These are phyloP conservation scores for Hemisphaericaspora nanyangensis DNA, from an alignment of 805 yeast genomes.

Conservation along the genomic window DNA sequence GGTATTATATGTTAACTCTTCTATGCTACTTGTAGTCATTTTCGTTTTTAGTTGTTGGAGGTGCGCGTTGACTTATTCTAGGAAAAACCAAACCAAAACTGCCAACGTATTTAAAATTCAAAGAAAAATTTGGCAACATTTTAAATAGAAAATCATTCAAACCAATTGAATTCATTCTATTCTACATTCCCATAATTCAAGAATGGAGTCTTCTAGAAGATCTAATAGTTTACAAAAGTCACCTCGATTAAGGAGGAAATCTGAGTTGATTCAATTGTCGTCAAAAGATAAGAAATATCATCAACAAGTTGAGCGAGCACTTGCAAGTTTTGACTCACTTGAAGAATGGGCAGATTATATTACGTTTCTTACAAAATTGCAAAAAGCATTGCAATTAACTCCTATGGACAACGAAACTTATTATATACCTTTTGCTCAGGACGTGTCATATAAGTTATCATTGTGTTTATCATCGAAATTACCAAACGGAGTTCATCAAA, in stretches of 20 bases:
- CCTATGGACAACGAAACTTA: conserved; percentile 31
- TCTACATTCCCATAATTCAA: no score
- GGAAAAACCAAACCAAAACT: no score
- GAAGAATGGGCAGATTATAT: conserved; percentile 99
- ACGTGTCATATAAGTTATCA: conserved; percentile 68
- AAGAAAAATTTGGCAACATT: no score
- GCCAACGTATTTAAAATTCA: no score
- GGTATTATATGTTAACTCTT: no score
- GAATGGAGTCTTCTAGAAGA: background rate
- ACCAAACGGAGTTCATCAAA: conserved; percentile 96
- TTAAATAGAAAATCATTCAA: no score
- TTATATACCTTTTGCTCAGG: conserved; percentile 60
- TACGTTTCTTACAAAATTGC: conserved; percentile 75
- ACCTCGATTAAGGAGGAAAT: background rate
- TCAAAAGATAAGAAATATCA: conserved; percentile 57
- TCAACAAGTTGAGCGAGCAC: conserved; percentile 66
- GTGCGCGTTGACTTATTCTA: no score
- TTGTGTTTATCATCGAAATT: conserved; percentile 75
- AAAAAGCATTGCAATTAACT: conserved; percentile 54
- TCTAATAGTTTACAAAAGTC: background rate
- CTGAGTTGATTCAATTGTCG: conserved; percentile 4
- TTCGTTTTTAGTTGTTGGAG: no score
- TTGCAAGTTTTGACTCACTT: conserved; percentile 72
- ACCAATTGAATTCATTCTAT: no score
- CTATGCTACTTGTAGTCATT: no score